Evolutionary conservation across 345 rosid species (phyloP), one percentile per base, ranked within the genome.

Genomic region (Eucalyptus globulus): DNA sequence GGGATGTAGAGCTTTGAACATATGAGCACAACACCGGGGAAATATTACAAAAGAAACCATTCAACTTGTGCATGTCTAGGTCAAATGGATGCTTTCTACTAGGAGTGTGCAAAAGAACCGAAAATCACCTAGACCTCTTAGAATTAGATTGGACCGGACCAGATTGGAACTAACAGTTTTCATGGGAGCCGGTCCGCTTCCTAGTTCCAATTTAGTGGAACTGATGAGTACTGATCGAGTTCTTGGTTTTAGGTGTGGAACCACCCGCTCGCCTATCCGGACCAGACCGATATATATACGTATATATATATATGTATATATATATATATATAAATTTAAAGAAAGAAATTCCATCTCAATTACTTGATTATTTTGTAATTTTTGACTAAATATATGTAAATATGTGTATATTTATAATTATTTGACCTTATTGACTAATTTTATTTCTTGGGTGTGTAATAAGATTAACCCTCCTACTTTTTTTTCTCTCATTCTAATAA

Each of bases 211-310:
- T 51, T 51, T 51, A 17, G 22, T 51, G 54, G 54, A 51, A 51
- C 1, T 17, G 8, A 1, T 51, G 1, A 53, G 9, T 19, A 19
- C 0, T 53, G 0, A 0, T 53, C 2, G 0, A 53, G 56, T 53
- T 0, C 56, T 53, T 53, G 56, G 0, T 3, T 53, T 2, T 53
- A 53, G 0, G 9, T 1, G 1, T 51, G 56, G 22, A 51, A 51
- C 9, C 4, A 0, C 1, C 9, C 1, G 0, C 9, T 51, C 22
- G 3, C 22, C 0, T 51, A 51, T 51, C 2, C 4, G 2, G 0
- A 51, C 1, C 4, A 2, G 1, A 51, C 1, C 4, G 0, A 1
- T 51, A 7, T 53, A 3, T 17, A 6, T 16, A 7, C 6, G 0
- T 51, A 1, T 50, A 4, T 49, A 15, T 15, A 15, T 6, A 50